A percentile compares a stretch with the other conserved stretches of the same genome.
phyloP scores from a whole-genome alignment of 495 filamentous ascomycete genomes.

The Recurvomyces mirabilis region DNA sequence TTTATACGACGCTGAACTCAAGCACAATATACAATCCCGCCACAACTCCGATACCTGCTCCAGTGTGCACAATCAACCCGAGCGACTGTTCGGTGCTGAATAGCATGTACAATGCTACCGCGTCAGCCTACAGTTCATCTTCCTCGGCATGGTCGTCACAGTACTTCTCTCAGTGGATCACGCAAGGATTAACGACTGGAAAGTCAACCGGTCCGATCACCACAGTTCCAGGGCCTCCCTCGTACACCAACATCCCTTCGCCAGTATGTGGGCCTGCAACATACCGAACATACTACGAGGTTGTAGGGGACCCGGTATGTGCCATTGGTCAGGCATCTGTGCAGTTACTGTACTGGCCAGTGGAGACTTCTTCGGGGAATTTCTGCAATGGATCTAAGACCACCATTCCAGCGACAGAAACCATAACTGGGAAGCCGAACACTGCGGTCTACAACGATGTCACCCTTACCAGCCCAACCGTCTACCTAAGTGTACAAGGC shows the following conservation, averaged over 20 bases:
- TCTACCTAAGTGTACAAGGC: constrained; percentile 3
- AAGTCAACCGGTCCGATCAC: no score
- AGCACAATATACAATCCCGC: no score
- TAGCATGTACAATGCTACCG: neutral
- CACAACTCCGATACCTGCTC: neutral
- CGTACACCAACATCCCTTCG: no score
- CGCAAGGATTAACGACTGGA: no score
- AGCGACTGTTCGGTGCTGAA: constrained; percentile 3
- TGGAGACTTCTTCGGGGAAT: neutral
- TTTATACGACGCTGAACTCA: no score
- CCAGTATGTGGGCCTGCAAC: neutral
- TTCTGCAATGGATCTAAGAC: neutral
- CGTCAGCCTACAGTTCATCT: no score
- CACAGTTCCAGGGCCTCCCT: no score
- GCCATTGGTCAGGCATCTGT: neutral
- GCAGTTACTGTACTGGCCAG: constrained; percentile 7
- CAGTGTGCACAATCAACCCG: neutral
- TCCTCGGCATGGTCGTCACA: no score
- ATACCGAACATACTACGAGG: no score
- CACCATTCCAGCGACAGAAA: neutral
- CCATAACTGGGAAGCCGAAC: neutral
- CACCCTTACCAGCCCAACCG: constrained; percentile 4
- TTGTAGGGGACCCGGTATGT: constrained; percentile 2
- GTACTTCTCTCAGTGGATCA: no score
- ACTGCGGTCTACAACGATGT: neutral